These are phyloP conservation scores for Kwoniella mangroviensis DNA, from an alignment of 768 basidiomycete species.

Conservation along the genomic window DNA sequence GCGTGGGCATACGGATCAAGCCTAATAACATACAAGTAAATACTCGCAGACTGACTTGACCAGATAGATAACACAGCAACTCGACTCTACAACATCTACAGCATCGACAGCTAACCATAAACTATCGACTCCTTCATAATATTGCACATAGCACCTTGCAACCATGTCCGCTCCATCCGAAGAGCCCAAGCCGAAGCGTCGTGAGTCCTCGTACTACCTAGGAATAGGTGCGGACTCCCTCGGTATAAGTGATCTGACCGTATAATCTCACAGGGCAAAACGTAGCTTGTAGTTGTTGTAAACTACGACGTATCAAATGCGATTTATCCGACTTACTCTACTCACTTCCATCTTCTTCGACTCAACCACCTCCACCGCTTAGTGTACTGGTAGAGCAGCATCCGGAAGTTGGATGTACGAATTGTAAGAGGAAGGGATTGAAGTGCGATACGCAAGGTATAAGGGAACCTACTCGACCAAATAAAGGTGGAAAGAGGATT, in stretches of 20 bases:
- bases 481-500: conserved; percentile 45
- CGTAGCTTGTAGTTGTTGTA: conserved; percentile 46
- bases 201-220: conserved; percentile 14
- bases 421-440: conserved; percentile 40
- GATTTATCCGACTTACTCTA: conserved; percentile 33
- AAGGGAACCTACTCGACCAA: conserved; percentile 40
- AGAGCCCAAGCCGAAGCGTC: conserved; percentile 35
- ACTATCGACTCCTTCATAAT: no score
- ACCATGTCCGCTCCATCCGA: background rate
- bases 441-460: conserved; percentile 40
- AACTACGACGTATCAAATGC: conserved; percentile 44
- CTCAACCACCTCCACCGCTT: conserved; percentile 13
- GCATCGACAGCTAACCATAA: no score
- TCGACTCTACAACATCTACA: no score
- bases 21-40: no score
- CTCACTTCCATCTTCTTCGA: conserved; percentile 15
- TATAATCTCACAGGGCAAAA: conserved; percentile 33
- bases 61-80: no score
- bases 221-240: background rate
- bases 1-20: no score
- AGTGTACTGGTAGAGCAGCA: conserved; percentile 29
- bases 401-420: conserved; percentile 36
- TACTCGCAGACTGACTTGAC: no score
- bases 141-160: no score
- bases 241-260: background rate